These are phyloP conservation scores for Fusarium domesticum DNA, from an alignment of 2,329 filamentous ascomycete genomes.

Conservation along the genomic window DNA sequence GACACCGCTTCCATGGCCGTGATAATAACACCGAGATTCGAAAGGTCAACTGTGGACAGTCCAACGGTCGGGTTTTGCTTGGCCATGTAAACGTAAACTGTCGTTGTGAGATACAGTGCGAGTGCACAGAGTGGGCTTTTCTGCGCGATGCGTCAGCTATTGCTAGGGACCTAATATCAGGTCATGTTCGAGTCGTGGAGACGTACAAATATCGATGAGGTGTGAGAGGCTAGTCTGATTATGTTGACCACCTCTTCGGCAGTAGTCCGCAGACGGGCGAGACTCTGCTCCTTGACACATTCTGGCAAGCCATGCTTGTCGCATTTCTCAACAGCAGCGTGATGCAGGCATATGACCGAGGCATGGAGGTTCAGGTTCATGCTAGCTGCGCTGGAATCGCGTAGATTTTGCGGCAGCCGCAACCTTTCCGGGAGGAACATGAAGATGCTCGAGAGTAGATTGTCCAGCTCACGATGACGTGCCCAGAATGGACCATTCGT, in stretches of 20 bases:
- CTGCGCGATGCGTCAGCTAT: too few relatives aligned
- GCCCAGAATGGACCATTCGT: constrained; percentile 79
- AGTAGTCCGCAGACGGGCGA: constrained; percentile 71
- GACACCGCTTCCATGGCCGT: constrained; percentile 75
- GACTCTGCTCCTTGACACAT: constrained; percentile 65
- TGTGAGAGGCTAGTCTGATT: constrained; percentile 73
- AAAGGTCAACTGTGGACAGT: constrained; percentile 46
- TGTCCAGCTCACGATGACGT: constrained; percentile 78
- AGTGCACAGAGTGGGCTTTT: constrained; percentile 54
- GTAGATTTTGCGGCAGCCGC: constrained; percentile 65
- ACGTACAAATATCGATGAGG: constrained; percentile 65
- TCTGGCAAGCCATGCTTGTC: constrained; percentile 66
- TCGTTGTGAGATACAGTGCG: constrained; percentile 79
- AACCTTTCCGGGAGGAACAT: constrained; percentile 75
- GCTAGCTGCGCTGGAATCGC: constrained; percentile 72
- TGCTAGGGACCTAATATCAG: too few relatives aligned
- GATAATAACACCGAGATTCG: constrained; percentile 70
- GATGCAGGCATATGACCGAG: constrained; percentile 82
- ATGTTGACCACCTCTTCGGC: constrained; percentile 83
- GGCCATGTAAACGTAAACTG: constrained; percentile 78
- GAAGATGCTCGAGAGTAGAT: constrained; percentile 71
- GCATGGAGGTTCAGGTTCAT: constrained; percentile 87
- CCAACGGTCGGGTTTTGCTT: constrained; percentile 62
- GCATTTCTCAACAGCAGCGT: constrained; percentile 80
- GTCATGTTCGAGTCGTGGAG: not conserved